Evolutionary conservation across 2,329 filamentous ascomycete species (phyloP).

Genomic region (Trichoderma sp.): DNA sequence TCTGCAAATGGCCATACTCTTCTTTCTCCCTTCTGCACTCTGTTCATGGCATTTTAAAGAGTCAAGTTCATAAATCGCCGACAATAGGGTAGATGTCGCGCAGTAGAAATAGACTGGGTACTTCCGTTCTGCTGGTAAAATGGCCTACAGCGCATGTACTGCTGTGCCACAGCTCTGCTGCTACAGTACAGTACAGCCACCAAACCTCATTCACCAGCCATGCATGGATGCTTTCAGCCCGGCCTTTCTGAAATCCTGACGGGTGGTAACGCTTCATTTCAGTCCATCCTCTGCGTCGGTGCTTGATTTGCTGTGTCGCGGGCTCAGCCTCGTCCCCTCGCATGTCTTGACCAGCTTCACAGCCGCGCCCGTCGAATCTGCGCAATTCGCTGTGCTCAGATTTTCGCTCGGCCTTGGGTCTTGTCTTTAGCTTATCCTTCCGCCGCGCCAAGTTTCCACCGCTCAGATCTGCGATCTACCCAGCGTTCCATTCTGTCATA

Average conservation of each 20-base stretch:
- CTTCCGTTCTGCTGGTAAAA: not conserved
- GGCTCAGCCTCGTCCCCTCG: not conserved
- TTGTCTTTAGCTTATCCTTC: not conserved
- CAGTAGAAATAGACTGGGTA: not conserved
- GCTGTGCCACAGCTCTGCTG: conserved; percentile 10
- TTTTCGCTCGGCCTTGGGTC: not conserved
- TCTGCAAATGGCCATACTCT: not conserved
- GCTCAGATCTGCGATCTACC: conserved; percentile 16
- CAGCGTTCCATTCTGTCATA: not conserved
- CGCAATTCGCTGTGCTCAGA: not conserved
- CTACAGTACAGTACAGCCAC: not conserved
- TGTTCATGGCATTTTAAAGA: not conserved
- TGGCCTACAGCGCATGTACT: not conserved
- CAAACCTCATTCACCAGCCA: not conserved
- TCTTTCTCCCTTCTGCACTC: not conserved
- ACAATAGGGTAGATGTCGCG: not conserved
- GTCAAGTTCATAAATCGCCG: not conserved
- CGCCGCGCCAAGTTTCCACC: conserved; percentile 11
- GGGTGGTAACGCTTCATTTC: not conserved
- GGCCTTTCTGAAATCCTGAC: not conserved
- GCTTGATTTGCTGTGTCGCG: not conserved
- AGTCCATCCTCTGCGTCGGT: not conserved
- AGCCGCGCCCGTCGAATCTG: conserved; percentile 1
- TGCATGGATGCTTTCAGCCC: not conserved
- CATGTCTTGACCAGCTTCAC: conserved; percentile 4